Evolutionary conservation across 192 early-diverging fungal genomes (phyloP), one percentile per base, ranked within the genome.

Genomic region (Coemansia asiatica): DNA sequence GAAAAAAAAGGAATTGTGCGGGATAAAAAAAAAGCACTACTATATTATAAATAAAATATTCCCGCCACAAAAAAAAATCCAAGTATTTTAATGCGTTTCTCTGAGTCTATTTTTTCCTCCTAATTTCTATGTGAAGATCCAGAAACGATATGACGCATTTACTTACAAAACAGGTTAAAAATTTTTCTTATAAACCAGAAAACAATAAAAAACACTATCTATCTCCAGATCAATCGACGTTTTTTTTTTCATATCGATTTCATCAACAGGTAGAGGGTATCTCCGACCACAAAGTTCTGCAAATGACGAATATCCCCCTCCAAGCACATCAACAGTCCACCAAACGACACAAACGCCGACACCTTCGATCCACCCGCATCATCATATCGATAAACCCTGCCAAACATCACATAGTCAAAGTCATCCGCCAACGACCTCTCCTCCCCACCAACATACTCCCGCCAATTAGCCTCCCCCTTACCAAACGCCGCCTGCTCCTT

Each of bases 351-450:
- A 67, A 91, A 95, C 16, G 97, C 90, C 47, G 92, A 88, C 21
- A 84, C 78, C 76, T 88, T 89, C 10, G 87, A 74, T 4, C 86
- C 84, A 47, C 83, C 84, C 27, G 85, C 81, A 61, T 99, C 94
- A 56, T 97, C 95, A 68, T 90, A 98, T 75, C 94, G 88, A 84
- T 95, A 99, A 21, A 96, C 92, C 72, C 95, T 94, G 51, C 97
- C 97, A 77, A 90, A 93, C 95, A 97, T 98, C 22, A 99, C 96
- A 75, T 99, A 99, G 38, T 99, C 96, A 75, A 92, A 99, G 35
- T 97, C 92, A 56, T 99, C 96, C 5, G 92, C 93, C 67, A 99
- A 73, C 58, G 89, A 87, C 60, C 84, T 67, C 61, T 90, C 89
- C 9, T 72, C 78, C 15, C 85, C 87, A 19, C 79, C 81, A 33